phyloP scores from a whole-genome alignment of 2,329 filamentous ascomycete species.

The Aurifilum marmelostoma region DNA sequence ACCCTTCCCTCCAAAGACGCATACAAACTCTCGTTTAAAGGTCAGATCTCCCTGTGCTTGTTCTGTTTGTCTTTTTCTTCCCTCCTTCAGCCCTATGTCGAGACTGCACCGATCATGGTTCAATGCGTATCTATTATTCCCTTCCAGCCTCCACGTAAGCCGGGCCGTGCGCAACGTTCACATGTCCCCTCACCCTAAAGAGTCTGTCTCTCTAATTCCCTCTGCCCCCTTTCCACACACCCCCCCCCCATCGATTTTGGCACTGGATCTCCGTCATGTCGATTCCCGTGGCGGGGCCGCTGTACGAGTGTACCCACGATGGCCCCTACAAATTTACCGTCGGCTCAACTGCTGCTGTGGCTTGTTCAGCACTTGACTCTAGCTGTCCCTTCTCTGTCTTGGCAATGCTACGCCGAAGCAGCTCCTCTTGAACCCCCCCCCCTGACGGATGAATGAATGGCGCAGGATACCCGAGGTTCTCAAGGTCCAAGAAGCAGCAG shows the following conservation, averaged over 20 bases:
- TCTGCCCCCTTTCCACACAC: background rate
- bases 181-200: background rate
- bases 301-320: conserved; percentile 18
- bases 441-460: background rate
- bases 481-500: background rate
- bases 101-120: background rate
- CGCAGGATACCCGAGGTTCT: background rate
- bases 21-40: conserved; percentile 1
- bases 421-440: background rate
- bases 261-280: conserved; percentile 19
- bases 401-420: background rate
- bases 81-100: background rate
- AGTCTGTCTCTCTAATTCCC: background rate
- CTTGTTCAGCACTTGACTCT: background rate
- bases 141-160: background rate
- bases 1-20: too few relatives aligned
- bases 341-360: background rate
- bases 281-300: conserved; percentile 24
- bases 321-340: background rate
- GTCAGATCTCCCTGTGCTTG: conserved; percentile 14
- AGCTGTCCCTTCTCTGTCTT: background rate
- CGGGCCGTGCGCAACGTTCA: background rate
- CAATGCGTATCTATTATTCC: background rate
- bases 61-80: background rate
- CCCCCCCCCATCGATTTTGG: background rate